phyloP scores from a whole-genome alignment of 495 filamentous ascomycete genomes.

The Astrocystis sublimbata region DNA sequence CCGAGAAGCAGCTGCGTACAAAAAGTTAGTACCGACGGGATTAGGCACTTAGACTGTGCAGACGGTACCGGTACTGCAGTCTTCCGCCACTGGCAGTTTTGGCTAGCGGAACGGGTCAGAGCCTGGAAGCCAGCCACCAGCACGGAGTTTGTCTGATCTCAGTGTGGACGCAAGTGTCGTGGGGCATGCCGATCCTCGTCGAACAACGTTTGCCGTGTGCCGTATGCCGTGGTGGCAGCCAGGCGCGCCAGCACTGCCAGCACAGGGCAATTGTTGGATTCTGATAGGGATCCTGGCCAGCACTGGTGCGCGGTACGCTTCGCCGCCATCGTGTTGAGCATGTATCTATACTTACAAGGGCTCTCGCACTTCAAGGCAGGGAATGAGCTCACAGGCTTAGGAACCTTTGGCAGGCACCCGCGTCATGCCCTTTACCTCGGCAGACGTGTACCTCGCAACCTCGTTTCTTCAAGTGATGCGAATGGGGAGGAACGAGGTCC shows the following conservation, averaged over 20 bases:
- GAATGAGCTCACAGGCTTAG: background rate
- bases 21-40: too few species aligned
- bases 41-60: too few species aligned
- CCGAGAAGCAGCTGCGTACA: too few species aligned
- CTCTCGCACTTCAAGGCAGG: too few species aligned
- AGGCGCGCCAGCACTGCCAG: too few species aligned
- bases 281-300: too few species aligned
- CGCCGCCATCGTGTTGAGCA: too few species aligned
- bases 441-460: background rate
- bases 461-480: constrained; percentile 6
- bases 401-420: background rate
- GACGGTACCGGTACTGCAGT: background rate
- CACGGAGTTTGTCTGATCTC: constrained; percentile 12
- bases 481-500: constrained; percentile 8
- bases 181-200: constrained; percentile 20
- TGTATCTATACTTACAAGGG: too few species aligned
- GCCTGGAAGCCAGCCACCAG: too few species aligned
- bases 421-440: background rate
- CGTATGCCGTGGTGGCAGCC: constrained; percentile 11
- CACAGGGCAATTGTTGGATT: too few species aligned
- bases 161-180: constrained; percentile 17
- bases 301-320: too few species aligned
- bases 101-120: background rate
- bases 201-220: constrained; percentile 18
- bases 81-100: constrained; percentile 1